These are phyloP conservation scores for Botrytis cinerea DNA, from an alignment of 2,329 filamentous ascomycete genomes.

Conservation along the genomic window DNA sequence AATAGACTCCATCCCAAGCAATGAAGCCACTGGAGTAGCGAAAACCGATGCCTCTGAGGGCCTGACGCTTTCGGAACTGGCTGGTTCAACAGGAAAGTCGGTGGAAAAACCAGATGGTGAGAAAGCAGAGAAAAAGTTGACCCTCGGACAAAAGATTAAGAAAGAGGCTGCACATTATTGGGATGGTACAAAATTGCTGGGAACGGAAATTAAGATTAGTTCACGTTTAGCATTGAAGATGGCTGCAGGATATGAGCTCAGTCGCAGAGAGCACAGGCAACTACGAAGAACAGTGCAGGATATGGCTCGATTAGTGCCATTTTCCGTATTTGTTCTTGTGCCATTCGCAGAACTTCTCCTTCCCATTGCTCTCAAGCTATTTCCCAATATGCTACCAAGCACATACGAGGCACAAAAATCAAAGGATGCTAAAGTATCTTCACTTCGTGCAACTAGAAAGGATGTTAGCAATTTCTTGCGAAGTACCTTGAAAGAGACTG, in stretches of 20 bases:
- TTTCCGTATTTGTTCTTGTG: constrained; percentile 95
- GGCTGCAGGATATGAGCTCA: constrained; percentile 96
- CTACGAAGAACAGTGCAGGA: constrained; percentile 92
- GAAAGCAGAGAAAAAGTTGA: constrained; percentile 83
- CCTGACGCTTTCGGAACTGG: constrained; percentile 58
- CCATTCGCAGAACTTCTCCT: constrained; percentile 93
- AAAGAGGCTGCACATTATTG: constrained; percentile 94
- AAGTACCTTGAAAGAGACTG: constrained; percentile 88
- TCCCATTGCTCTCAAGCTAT: constrained; percentile 87
- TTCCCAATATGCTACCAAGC: constrained; percentile 96
- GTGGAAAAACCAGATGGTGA: constrained; percentile 63
- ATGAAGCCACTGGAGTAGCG: constrained; percentile 37
- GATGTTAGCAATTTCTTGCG: constrained; percentile 91
- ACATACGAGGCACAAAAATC: constrained; percentile 93
- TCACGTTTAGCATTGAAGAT: constrained; percentile 91
- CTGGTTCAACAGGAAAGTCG: constrained; percentile 62
- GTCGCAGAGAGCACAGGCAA: constrained; percentile 88
- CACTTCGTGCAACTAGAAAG: constrained; percentile 81
- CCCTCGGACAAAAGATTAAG: constrained; percentile 89
- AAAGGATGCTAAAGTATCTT: constrained; percentile 83
- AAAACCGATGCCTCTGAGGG: constrained; percentile 41
- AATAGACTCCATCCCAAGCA: constrained; percentile 34
- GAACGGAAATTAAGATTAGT: constrained; percentile 90
- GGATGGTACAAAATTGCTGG: constrained; percentile 96
- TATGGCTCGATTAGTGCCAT: constrained; percentile 87